Conservation (phyloP, 352 stramenopile species). For the Globisporangium acanthophoron region DNA sequence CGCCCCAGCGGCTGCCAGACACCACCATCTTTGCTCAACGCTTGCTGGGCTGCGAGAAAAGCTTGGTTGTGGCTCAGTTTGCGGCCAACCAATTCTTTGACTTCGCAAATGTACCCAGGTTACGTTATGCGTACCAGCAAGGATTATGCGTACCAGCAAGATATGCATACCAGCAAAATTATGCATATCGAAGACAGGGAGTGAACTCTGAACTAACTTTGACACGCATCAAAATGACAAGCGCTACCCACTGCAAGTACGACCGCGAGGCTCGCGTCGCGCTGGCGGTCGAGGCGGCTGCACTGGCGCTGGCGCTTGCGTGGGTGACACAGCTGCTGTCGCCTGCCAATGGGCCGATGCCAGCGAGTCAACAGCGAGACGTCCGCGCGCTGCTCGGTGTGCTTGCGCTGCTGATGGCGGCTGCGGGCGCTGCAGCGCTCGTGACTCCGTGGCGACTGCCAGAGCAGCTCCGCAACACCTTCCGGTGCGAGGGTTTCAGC, state of each 20-base stretch:
- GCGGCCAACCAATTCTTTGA: neutral
- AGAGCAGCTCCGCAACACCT: constrained; percentile 2
- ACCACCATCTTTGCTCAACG: constrained; percentile 45
- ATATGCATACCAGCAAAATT: too few relatives aligned
- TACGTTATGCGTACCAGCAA: too few relatives aligned
- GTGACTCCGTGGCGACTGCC: constrained; percentile 2
- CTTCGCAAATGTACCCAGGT: neutral
- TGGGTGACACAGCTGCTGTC: constrained; percentile 5
- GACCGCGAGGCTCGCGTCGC: neutral
- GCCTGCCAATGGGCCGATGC: neutral
- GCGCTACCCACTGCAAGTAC: neutral
- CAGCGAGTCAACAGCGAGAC: too few relatives aligned
- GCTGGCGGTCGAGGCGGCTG: constrained; percentile 7
- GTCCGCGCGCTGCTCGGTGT: neutral
- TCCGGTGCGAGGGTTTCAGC: constrained; percentile 5
- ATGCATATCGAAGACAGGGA: neutral
- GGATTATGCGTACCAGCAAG: too few relatives aligned
- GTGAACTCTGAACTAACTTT: neutral
- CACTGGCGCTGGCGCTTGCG: constrained; percentile 2
- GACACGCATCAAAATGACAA: neutral
- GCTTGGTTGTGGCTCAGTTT: neutral
- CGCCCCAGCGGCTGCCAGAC: constrained; percentile 68
- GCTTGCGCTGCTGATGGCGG: constrained; percentile 4
- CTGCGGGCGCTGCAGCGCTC: neutral
- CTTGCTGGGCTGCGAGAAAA: neutral